A percentile compares a stretch with the other conserved stretches of the same genome.
phyloP scores from a whole-genome alignment of 495 filamentous ascomycete genomes.

The Acidomyces sp. region DNA sequence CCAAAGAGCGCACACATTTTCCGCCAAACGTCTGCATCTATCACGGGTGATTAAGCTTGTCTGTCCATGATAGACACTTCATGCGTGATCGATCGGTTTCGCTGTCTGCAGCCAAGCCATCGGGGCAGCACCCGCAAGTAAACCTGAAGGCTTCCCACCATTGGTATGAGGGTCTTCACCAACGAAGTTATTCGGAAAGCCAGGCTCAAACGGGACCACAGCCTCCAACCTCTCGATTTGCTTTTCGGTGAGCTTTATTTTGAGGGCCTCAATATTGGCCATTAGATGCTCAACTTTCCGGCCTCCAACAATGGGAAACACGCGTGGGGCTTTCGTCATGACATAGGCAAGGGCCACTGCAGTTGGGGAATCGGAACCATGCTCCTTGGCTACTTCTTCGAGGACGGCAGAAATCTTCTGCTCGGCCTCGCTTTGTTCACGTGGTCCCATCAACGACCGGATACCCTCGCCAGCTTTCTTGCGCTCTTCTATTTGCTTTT shows the following conservation, averaged over 20 bases:
- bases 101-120: conserved; percentile 1
- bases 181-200: conserved; percentile 41
- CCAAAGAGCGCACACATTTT: no score
- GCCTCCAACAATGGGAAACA: conserved; percentile 63
- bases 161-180: conserved; percentile 25
- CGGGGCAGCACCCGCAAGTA: conserved; percentile 3
- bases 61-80: no score
- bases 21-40: no score
- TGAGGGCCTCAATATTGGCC: conserved; percentile 36
- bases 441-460: conserved; percentile 12
- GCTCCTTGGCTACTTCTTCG: conserved; percentile 40
- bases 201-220: conserved; percentile 31
- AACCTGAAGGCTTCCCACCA: conserved; percentile 9
- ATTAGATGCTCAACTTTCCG: conserved; percentile 54
- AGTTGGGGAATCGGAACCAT: conserved; percentile 21
- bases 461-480: conserved; percentile 21
- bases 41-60: no score
- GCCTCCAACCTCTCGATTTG: conserved; percentile 50
- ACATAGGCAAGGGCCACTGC: conserved; percentile 59
- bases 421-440: conserved; percentile 27
- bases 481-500: conserved; percentile 20
- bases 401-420: conserved; percentile 43
- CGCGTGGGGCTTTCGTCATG: conserved; percentile 55
- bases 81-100: conserved; percentile 13
- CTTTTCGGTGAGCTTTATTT: conserved; percentile 28